These are phyloP conservation scores for Fusarium verrucosum DNA, from an alignment of 2,329 filamentous ascomycete genomes.

Conservation along the genomic window DNA sequence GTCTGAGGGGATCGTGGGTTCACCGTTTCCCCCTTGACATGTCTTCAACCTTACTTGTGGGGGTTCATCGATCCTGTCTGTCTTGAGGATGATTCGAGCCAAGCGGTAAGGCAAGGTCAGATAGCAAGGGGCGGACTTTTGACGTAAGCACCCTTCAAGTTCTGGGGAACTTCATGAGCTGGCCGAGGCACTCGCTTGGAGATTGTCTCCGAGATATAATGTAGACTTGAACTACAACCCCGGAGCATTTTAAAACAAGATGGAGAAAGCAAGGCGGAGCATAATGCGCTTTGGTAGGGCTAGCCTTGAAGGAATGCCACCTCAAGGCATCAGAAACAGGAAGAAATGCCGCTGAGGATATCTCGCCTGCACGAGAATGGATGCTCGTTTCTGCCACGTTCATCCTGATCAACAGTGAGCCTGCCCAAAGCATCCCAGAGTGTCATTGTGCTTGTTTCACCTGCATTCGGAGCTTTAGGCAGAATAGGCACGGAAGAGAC, in stretches of 20 bases:
- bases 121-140: not conserved
- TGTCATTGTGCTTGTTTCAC: conserved; percentile 16
- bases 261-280: not conserved
- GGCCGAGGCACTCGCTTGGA: not conserved
- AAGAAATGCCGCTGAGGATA: not conserved
- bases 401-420: conserved; percentile 5
- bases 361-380: conserved; percentile 1
- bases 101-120: conserved; percentile 8
- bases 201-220: conserved; percentile 3
- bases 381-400: not conserved
- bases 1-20: conserved; percentile 14
- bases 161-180: conserved; percentile 6
- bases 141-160: not conserved
- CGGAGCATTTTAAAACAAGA: not conserved
- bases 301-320: conserved; percentile 12
- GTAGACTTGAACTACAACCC: not conserved
- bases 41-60: not conserved
- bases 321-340: conserved; percentile 13
- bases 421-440: conserved; percentile 3
- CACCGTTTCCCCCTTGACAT: conserved; percentile 8
- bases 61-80: not conserved
- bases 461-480: conserved; percentile 21
- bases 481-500: conserved; percentile 12
- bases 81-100: conserved; percentile 5
- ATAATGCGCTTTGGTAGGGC: conserved; percentile 17